Evolutionary conservation across 805 yeast genomes (phyloP).

Genomic region (Candida bentonensis): DNA sequence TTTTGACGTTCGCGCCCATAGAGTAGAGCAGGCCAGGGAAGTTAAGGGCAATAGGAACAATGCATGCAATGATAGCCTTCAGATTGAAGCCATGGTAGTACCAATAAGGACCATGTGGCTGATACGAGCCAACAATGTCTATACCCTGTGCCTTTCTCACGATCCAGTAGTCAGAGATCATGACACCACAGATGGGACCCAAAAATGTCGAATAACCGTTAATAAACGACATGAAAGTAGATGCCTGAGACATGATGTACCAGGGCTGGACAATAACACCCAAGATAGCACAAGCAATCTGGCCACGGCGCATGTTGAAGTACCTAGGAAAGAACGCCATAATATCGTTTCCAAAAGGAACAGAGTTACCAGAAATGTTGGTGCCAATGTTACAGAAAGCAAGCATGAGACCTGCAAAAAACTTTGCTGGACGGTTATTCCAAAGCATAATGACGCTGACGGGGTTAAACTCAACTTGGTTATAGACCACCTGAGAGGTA

Average conservation of each 20-base stretch:
- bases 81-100: conserved; percentile 32
- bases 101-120: conserved; percentile 21
- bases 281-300: conserved; percentile 23
- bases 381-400: conserved; percentile 28
- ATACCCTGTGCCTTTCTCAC: conserved; percentile 3
- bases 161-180: not conserved
- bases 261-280: conserved; percentile 25
- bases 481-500: conserved; percentile 27
- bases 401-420: conserved; percentile 25
- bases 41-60: conserved; percentile 8
- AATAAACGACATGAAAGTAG: conserved; percentile 8
- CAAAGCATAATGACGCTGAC: conserved; percentile 27
- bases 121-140: conserved; percentile 4
- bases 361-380: conserved; percentile 29
- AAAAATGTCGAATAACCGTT: conserved; percentile 6
- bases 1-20: conserved; percentile 7
- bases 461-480: conserved; percentile 30
- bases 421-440: conserved; percentile 27
- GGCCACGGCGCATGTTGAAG: conserved; percentile 28
- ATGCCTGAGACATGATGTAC: conserved; percentile 14
- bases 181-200: conserved; percentile 8
- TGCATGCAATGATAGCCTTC: conserved; percentile 26
- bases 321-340: conserved; percentile 29
- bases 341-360: conserved; percentile 31
- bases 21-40: conserved; percentile 8